Conservation (phyloP, 2,329 filamentous ascomycete species). For the Monosporascus cannonballus region DNA sequence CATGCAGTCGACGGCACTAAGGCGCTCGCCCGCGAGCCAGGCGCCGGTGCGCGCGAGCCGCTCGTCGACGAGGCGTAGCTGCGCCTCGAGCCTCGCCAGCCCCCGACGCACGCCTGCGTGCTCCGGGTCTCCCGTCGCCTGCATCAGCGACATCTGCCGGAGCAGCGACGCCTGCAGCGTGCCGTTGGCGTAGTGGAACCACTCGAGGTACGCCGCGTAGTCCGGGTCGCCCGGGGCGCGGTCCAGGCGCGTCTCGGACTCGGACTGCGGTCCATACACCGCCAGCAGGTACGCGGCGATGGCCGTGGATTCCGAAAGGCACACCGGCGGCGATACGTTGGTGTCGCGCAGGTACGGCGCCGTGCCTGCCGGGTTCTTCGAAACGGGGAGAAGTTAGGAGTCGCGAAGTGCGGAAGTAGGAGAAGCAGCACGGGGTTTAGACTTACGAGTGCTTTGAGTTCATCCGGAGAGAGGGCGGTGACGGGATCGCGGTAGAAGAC, state of each 20-base stretch:
- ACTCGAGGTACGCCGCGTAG: conserved; percentile 3
- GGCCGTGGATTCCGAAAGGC: conserved; percentile 2
- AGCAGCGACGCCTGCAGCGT: conserved; percentile 1
- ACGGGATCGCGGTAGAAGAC: conserved; percentile 1
- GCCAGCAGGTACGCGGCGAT: conserved; percentile 2
- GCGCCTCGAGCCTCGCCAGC: neutral
- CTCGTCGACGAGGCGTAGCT: conserved; percentile 3
- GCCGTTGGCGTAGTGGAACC: conserved; percentile 7
- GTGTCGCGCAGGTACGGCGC: conserved; percentile 5
- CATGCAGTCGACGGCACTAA: conserved; percentile 6
- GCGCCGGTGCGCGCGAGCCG: conserved; percentile 1
- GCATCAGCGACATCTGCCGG: conserved; percentile 1
- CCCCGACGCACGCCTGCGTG: neutral
- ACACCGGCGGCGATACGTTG: neutral
- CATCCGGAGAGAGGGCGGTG: conserved; percentile 3
- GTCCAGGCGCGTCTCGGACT: neutral
- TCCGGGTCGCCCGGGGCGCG: conserved; percentile 2
- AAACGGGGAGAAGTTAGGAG: neutral
- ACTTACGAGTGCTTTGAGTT: conserved; percentile 5
- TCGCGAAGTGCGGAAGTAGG: neutral
- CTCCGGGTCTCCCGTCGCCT: neutral
- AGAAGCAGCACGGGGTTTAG: neutral
- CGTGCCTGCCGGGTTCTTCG: conserved; percentile 3
- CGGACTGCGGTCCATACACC: neutral
- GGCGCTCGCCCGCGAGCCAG: conserved; percentile 2